Conservation (phyloP, 805 yeast species). For the Nakazawaea sp. region DNA sequence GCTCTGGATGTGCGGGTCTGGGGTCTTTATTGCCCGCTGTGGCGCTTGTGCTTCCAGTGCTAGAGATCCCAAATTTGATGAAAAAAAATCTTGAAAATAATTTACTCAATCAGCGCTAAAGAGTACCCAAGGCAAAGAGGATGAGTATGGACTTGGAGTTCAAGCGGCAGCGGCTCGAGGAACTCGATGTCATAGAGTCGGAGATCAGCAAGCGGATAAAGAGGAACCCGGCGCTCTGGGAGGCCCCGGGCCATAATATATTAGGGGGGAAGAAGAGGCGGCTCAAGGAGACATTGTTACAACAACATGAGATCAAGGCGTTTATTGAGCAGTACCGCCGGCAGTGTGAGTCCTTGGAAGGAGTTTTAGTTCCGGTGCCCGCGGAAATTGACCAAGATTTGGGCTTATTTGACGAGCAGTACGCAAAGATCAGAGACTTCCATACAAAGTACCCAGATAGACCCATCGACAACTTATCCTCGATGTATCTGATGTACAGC, state of each 20-base stretch:
- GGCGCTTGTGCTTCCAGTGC: too few species aligned
- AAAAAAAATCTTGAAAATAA: too few species aligned
- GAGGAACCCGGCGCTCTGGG: slow-evolving; percentile 52
- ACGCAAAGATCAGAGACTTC: slow-evolving; percentile 23
- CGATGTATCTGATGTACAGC: slow-evolving; percentile 25
- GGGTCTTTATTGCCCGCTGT: too few species aligned
- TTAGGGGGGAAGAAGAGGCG: slow-evolving; percentile 33
- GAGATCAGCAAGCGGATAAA: slow-evolving; percentile 58
- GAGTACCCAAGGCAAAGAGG: too few species aligned
- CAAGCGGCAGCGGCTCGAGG: slow-evolving; percentile 41
- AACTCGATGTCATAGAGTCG: slow-evolving; percentile 63
- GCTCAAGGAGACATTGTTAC: slow-evolving; percentile 44
- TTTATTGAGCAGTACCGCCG: slow-evolving; percentile 41
- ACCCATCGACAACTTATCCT: slow-evolving; percentile 20
- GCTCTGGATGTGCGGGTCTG: too few species aligned
- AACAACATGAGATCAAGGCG: slow-evolving; percentile 58
- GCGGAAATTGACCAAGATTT: slow-evolving; percentile 22
- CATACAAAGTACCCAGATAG: slow-evolving; percentile 24
- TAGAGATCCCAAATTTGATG: too few species aligned
- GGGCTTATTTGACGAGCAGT: slow-evolving; percentile 29
- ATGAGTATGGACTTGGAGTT: slow-evolving; percentile 24
- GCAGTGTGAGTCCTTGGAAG: slow-evolving; percentile 19
- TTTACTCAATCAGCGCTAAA: too few species aligned
- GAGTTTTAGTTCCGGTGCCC: slow-evolving; percentile 13
- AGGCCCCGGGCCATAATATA: slow-evolving; percentile 20